phyloP scores from a whole-genome alignment of 306 rosid species.

The Vigna angularis region DNA sequence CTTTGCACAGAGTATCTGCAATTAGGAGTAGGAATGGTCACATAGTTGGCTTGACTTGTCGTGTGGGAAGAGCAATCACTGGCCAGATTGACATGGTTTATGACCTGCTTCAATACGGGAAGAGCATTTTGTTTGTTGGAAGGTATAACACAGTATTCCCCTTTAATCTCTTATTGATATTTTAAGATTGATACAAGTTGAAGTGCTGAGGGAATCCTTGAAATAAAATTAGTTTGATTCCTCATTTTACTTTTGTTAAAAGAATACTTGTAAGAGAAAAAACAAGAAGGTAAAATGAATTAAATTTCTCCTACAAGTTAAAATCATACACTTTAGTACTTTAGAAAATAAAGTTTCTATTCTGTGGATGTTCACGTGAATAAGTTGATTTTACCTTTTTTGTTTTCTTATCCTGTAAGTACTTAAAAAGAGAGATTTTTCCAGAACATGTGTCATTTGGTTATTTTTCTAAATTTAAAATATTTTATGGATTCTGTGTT shows the following conservation, averaged over 20 bases:
- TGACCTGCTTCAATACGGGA: conserved; percentile 73
- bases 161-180: neutral
- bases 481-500: conserved; percentile 26
- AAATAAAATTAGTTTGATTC: conserved; percentile 15
- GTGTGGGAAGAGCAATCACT: conserved; percentile 68
- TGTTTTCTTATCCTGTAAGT: neutral
- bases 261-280: neutral
- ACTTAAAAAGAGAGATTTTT: neutral
- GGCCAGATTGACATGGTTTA: conserved; percentile 72
- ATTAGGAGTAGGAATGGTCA: conserved; percentile 67
- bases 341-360: neutral
- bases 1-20: conserved; percentile 78
- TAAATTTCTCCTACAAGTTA: neutral
- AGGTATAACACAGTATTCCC: conserved; percentile 44
- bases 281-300: neutral
- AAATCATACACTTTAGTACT: no score
- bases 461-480: neutral
- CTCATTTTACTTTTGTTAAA: neutral
- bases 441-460: neutral
- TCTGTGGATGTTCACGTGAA: neutral
- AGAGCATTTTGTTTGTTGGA: conserved; percentile 77
- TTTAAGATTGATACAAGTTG: conserved; percentile 3
- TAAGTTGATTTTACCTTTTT: neutral
- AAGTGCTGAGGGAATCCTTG: neutral
- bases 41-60: conserved; percentile 74